Evolutionary conservation across 768 basidiomycete species (phyloP).

Genomic region (Tricholoma sp.): DNA sequence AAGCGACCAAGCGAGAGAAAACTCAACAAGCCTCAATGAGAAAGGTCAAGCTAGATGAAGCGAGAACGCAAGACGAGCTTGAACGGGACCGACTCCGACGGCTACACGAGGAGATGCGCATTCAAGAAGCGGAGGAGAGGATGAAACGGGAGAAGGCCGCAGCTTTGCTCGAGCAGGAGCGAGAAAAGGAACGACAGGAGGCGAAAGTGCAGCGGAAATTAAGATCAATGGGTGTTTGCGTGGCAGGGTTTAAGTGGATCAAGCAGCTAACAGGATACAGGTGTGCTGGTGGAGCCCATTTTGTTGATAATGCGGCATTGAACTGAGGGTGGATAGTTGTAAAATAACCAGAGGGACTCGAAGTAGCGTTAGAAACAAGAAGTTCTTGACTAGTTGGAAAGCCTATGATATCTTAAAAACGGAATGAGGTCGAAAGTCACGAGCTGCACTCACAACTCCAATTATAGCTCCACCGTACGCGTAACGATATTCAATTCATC

Average conservation of each 20-base stretch:
- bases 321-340: constrained; percentile 7
- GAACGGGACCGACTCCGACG: background rate
- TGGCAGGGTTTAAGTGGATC: constrained; percentile 15
- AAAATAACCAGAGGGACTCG: too few species aligned
- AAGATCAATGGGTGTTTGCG: constrained; percentile 44
- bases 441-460: too few species aligned
- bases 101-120: background rate
- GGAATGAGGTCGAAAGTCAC: too few species aligned
- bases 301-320: constrained; percentile 11
- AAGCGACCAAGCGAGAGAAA: background rate
- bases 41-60: background rate
- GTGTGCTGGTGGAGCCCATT: constrained; percentile 20
- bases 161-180: background rate
- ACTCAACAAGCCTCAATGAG: background rate
- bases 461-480: too few species aligned
- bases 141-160: background rate
- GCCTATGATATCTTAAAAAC: too few species aligned
- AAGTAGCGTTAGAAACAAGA: too few species aligned
- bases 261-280: constrained; percentile 12
- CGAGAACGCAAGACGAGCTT: background rate
- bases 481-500: too few species aligned
- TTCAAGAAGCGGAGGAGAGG: background rate
- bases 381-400: too few species aligned
- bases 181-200: constrained; percentile 24
- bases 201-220: constrained; percentile 36